phyloP scores from a whole-genome alignment of 2,329 filamentous ascomycete species.

The Drechslerella coelobrocha region DNA sequence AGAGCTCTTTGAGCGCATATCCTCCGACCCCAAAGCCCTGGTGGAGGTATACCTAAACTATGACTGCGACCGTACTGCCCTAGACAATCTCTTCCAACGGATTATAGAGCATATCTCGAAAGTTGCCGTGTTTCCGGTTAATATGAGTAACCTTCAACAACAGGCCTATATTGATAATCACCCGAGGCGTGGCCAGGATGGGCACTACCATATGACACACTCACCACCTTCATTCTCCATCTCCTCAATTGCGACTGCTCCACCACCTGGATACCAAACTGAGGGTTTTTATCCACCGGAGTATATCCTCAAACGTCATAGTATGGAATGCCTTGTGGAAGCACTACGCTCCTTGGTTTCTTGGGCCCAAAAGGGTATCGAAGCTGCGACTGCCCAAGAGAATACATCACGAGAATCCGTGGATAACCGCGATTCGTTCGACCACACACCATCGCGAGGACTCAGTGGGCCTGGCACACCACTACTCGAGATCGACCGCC shows the following conservation, averaged over 20 bases:
- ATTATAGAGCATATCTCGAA: conserved; percentile 93
- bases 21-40: conserved; percentile 81
- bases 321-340: conserved; percentile 86
- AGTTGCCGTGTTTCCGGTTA: conserved; percentile 79
- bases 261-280: conserved; percentile 60
- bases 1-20: conserved; percentile 81
- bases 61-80: conserved; percentile 87
- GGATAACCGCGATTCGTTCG: conserved; percentile 74
- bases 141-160: conserved; percentile 77
- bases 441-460: conserved; percentile 65
- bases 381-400: conserved; percentile 60
- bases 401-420: conserved; percentile 58
- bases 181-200: conserved; percentile 73
- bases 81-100: conserved; percentile 95
- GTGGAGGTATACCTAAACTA: conserved; percentile 98
- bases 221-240: conserved; percentile 86
- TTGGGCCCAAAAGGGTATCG: conserved; percentile 69
- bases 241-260: conserved; percentile 69
- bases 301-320: conserved; percentile 87
- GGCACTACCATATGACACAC: conserved; percentile 76
- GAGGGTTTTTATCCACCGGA: conserved; percentile 82
- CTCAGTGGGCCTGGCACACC: conserved; percentile 71
- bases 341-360: conserved; percentile 87
- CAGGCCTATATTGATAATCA: conserved; percentile 78
- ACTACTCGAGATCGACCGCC: conserved; percentile 53